These are phyloP conservation scores for Linnemannia hyalina DNA, from an alignment of 192 early-diverging fungal species.

Conservation along the genomic window DNA sequence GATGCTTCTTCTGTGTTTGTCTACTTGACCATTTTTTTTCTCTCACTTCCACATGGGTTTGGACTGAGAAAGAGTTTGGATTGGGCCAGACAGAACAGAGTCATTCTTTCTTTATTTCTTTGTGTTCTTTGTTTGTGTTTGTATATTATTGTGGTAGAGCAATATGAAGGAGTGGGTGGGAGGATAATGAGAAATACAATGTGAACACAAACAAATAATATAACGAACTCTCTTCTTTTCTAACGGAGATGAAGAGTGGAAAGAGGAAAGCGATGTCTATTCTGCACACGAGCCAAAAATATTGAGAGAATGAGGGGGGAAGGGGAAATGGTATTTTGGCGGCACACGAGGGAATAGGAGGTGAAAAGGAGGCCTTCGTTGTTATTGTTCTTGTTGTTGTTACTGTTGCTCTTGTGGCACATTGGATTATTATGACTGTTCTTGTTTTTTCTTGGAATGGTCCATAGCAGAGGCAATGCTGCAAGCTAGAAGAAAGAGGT, in stretches of 20 bases:
- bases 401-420: neutral
- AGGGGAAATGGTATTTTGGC: neutral
- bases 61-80: too few species aligned
- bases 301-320: neutral
- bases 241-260: neutral
- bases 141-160: neutral
- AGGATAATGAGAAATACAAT: neutral
- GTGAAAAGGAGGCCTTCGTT: neutral
- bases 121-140: neutral
- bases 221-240: too few species aligned
- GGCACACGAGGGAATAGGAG: neutral
- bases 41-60: too few species aligned
- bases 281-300: neutral
- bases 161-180: neutral
- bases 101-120: neutral
- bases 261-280: neutral
- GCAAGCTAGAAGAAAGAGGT: too few species aligned
- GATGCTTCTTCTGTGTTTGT: too few species aligned
- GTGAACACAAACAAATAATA: constrained; percentile 1
- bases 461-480: too few species aligned
- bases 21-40: too few species aligned
- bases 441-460: too few species aligned
- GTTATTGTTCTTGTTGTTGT: neutral
- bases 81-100: too few species aligned
- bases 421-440: neutral